Evolutionary conservation across 208 protist genomes (phyloP).

Genomic region (Trypanosoma mega): DNA sequence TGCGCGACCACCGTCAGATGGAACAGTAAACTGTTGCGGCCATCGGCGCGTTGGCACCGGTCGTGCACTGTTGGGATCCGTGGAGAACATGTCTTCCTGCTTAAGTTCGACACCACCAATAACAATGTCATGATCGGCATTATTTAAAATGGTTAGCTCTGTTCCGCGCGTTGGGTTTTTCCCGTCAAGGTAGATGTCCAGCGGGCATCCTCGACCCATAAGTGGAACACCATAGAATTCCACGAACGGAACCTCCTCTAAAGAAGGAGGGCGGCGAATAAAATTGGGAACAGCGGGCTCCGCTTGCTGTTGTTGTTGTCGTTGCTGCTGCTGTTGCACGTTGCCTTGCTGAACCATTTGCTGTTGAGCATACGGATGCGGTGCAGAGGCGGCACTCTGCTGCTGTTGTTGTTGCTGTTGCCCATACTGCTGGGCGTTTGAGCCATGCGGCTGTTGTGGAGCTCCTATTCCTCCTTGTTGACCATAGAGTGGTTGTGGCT

Average conservation of each 20-base stretch:
- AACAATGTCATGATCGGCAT: constrained; percentile 56
- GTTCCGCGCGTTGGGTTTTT: constrained; percentile 81
- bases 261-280: constrained; percentile 67
- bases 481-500: not conserved
- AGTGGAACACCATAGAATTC: constrained; percentile 63
- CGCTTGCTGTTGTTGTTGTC: constrained; percentile 19
- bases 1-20: constrained; percentile 42
- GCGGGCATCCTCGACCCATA: constrained; percentile 69
- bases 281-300: constrained; percentile 58
- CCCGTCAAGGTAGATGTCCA: constrained; percentile 85
- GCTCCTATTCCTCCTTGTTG: constrained; percentile 26
- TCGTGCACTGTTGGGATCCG: constrained; percentile 56
- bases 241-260: constrained; percentile 71
- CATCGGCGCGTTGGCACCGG: constrained; percentile 82
- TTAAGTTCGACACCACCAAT: constrained; percentile 83
- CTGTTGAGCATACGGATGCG: too few relatives aligned
- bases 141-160: constrained; percentile 83
- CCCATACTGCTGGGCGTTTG: constrained; percentile 17
- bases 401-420: too few relatives aligned
- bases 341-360: too few relatives aligned
- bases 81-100: constrained; percentile 83
- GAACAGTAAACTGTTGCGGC: constrained; percentile 76
- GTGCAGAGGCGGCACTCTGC: too few relatives aligned
- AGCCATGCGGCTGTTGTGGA: not conserved
- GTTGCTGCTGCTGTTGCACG: constrained; percentile 33